Evolutionary conservation across 73 alveolate species (phyloP).

Genomic region (Diophrys sp.): DNA sequence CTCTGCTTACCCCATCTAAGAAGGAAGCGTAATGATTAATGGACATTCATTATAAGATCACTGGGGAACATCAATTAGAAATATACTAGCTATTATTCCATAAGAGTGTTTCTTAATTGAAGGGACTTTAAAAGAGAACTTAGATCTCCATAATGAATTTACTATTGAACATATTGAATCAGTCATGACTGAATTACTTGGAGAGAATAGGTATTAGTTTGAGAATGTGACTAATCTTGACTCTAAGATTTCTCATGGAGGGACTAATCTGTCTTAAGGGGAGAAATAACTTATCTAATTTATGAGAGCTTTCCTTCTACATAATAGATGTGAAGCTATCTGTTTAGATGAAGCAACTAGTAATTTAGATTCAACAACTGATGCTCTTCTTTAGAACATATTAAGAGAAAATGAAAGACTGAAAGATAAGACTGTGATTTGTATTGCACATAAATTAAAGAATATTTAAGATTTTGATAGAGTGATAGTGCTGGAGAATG

Average conservation of each 20-base stretch:
- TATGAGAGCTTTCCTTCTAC: slow-evolving; percentile 8
- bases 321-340: not conserved
- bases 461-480: slow-evolving; percentile 72
- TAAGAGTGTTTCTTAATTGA: slow-evolving; percentile 73
- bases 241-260: not conserved
- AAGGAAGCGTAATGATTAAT: slow-evolving; percentile 57
- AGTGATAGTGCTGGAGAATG: slow-evolving; percentile 76
- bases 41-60: slow-evolving; percentile 50
- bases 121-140: slow-evolving; percentile 70
- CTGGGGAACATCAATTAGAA: slow-evolving; percentile 62
- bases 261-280: slow-evolving; percentile 7
- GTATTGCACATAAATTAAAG: slow-evolving; percentile 79
- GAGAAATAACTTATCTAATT: slow-evolving; percentile 3
- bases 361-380: not conserved
- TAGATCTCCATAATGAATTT: slow-evolving; percentile 76
- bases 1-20: not conserved
- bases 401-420: not conserved
- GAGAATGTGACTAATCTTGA: not conserved
- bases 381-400: not conserved
- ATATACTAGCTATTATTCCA: slow-evolving; percentile 69
- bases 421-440: slow-evolving; percentile 48
- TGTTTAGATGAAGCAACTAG: slow-evolving; percentile 17
- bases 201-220: not conserved
- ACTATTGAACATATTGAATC: slow-evolving; percentile 52
- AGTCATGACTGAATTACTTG: slow-evolving; percentile 12